These are phyloP conservation scores for Anisogramma anomala DNA, from an alignment of 2,329 filamentous ascomycete genomes.

Conservation along the genomic window DNA sequence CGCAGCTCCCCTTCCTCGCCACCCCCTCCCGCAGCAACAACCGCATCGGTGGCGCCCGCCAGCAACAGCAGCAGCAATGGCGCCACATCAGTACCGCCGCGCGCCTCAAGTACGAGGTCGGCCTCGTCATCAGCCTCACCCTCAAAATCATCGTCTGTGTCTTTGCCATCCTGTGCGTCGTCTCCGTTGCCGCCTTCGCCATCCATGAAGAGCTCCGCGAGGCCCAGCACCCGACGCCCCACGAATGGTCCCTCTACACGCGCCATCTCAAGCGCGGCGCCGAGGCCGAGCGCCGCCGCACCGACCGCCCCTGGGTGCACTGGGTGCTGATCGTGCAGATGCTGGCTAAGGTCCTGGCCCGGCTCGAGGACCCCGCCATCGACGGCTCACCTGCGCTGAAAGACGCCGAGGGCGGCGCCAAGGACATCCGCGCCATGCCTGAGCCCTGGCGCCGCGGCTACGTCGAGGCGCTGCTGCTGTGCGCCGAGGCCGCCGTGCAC, in stretches of 20 bases:
- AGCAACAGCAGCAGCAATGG: constrained; percentile 36
- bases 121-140: constrained; percentile 55
- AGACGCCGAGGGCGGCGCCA: constrained; percentile 44
- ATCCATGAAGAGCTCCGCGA: constrained; percentile 66
- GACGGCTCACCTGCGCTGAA: constrained; percentile 59
- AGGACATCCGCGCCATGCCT: constrained; percentile 62
- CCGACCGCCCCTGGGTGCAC: constrained; percentile 45
- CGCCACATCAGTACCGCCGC: constrained; percentile 77
- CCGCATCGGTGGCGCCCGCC: constrained; percentile 11
- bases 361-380: constrained; percentile 55
- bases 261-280: constrained; percentile 57
- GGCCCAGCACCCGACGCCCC: constrained; percentile 64
- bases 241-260: constrained; percentile 66
- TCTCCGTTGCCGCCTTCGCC: constrained; percentile 51
- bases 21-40: constrained; percentile 25
- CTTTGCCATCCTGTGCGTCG: constrained; percentile 51
- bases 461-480: constrained; percentile 67
- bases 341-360: constrained; percentile 46
- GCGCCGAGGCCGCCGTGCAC: constrained; percentile 66
- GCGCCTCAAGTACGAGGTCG: constrained; percentile 58
- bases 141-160: constrained; percentile 55
- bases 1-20: constrained; percentile 40
- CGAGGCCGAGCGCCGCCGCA: constrained; percentile 44
- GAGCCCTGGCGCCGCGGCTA: constrained; percentile 83
- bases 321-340: constrained; percentile 57